These are phyloP conservation scores for Clonostachys rosea DNA, from an alignment of 2,329 filamentous ascomycete genomes.

Conservation along the genomic window DNA sequence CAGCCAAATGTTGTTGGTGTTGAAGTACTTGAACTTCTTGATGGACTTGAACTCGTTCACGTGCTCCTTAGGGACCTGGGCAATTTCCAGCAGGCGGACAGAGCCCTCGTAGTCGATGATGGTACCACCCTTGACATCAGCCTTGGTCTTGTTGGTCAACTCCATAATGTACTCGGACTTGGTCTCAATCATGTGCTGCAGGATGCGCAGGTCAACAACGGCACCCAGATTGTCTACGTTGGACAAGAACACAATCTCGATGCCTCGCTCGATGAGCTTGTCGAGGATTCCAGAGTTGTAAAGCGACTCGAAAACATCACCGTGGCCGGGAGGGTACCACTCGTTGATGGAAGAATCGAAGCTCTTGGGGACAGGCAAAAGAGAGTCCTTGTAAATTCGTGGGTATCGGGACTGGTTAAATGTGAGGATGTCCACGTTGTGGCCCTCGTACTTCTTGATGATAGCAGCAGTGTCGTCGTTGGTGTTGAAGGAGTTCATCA, in stretches of 20 bases:
- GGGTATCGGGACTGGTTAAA: slow-evolving; percentile 99
- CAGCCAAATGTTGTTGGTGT: slow-evolving; percentile 99
- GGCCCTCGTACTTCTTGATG: slow-evolving; percentile 99
- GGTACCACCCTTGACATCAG: slow-evolving; percentile 99
- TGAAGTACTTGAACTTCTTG: slow-evolving; percentile 99
- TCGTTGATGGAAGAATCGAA: slow-evolving; percentile 84
- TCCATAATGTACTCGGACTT: slow-evolving; percentile 99
- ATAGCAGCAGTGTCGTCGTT: slow-evolving; percentile 96
- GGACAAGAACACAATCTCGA: slow-evolving; percentile 97
- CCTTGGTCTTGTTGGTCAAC: slow-evolving; percentile 99
- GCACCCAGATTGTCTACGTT: slow-evolving; percentile 98
- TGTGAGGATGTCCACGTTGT: slow-evolving; percentile 98
- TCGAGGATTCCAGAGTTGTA: slow-evolving; percentile 99
- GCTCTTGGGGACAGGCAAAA: slow-evolving; percentile 89
- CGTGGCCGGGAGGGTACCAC: slow-evolving; percentile 99
- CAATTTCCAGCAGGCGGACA: slow-evolving; percentile 95
- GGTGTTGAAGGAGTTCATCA: slow-evolving; percentile 99
- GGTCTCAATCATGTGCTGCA: slow-evolving; percentile 99
- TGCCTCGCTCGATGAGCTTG: slow-evolving; percentile 89
- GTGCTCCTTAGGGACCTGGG: slow-evolving; percentile 99
- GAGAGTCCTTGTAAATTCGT: slow-evolving; percentile 95
- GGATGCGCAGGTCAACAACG: slow-evolving; percentile 94
- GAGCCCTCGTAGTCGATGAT: slow-evolving; percentile 99
- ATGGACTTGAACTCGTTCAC: slow-evolving; percentile 99
- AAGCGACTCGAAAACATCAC: slow-evolving; percentile 98